Evolutionary conservation across 768 basidiomycete genomes (phyloP).

Genomic region (Lactifluus pinguis): DNA sequence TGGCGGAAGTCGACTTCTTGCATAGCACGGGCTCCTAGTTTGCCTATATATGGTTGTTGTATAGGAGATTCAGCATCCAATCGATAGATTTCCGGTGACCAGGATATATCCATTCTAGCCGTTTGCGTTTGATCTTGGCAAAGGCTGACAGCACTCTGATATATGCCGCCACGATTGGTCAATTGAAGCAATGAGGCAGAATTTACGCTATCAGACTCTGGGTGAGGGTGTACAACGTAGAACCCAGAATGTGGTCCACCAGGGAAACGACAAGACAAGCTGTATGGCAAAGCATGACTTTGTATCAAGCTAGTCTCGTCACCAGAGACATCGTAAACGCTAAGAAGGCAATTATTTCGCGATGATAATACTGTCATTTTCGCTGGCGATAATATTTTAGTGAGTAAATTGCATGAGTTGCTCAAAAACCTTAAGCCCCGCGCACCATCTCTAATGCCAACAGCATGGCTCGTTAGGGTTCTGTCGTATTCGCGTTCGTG

Average conservation of each 20-base stretch:
- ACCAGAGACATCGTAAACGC: constrained; percentile 54
- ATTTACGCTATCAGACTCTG: constrained; percentile 7
- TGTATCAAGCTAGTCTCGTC: constrained; percentile 35
- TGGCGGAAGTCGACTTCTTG: constrained; percentile 40
- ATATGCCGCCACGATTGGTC: constrained; percentile 10
- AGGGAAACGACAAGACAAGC: constrained; percentile 28
- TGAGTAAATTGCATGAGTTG: not conserved
- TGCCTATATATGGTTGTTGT: constrained; percentile 24
- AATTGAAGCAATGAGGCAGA: constrained; percentile 12
- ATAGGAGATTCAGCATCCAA: not conserved
- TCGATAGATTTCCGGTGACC: constrained; percentile 3
- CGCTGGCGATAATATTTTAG: constrained; percentile 27
- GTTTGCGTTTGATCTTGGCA: not conserved
- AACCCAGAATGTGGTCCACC: constrained; percentile 28
- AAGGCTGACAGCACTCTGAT: constrained; percentile 4
- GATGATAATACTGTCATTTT: constrained; percentile 51
- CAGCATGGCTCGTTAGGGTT: constrained; percentile 38
- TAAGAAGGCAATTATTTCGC: constrained; percentile 46
- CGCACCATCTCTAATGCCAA: constrained; percentile 29
- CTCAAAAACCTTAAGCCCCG: not conserved
- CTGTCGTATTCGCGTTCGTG: constrained; percentile 57
- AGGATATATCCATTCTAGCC: not conserved
- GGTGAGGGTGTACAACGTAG: constrained; percentile 26
- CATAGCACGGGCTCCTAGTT: constrained; percentile 37
- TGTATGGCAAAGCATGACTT: constrained; percentile 36